These are phyloP conservation scores for Colletotrichum salicis DNA, from an alignment of 2,329 filamentous ascomycete genomes.

Conservation along the genomic window DNA sequence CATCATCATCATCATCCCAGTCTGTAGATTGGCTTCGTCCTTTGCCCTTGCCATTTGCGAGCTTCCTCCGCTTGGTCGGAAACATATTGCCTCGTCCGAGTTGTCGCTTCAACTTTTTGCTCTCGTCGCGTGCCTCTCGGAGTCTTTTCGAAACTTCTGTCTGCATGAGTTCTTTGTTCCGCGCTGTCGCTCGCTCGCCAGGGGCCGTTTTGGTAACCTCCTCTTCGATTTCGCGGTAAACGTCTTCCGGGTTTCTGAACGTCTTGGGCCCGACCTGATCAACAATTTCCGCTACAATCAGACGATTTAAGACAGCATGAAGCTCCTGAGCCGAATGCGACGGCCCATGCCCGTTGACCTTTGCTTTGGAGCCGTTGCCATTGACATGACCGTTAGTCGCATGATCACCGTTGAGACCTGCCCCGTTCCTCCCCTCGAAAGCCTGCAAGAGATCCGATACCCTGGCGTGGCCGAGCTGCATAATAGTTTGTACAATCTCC, in stretches of 20 bases:
- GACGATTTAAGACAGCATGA: slow-evolving; percentile 60
- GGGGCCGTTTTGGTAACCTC: slow-evolving; percentile 64
- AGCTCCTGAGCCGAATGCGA: slow-evolving; percentile 60
- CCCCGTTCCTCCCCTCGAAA: slow-evolving; percentile 51
- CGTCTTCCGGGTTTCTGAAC: slow-evolving; percentile 71
- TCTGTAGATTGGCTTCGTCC: slow-evolving; percentile 47
- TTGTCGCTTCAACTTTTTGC: slow-evolving; percentile 62
- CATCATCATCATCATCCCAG: slow-evolving; percentile 53
- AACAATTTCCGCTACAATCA: slow-evolving; percentile 74
- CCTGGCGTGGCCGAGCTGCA: slow-evolving; percentile 81
- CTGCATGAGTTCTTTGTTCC: slow-evolving; percentile 73
- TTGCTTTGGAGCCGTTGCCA: slow-evolving; percentile 46
- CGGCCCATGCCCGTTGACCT: slow-evolving; percentile 48
- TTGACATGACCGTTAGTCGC: slow-evolving; percentile 41
- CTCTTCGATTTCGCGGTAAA: slow-evolving; percentile 70
- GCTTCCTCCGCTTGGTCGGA: slow-evolving; percentile 63
- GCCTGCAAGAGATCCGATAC: slow-evolving; percentile 76
- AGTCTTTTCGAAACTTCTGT: slow-evolving; percentile 65
- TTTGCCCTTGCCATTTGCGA: slow-evolving; percentile 63
- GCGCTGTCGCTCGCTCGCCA: slow-evolving; percentile 57
- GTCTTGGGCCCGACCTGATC: slow-evolving; percentile 69
- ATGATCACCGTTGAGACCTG: slow-evolving; percentile 37
- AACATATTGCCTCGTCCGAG: slow-evolving; percentile 55
- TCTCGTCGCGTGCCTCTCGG: slow-evolving; percentile 63
- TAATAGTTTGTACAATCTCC: slow-evolving; percentile 77